Percentiles rank a stretch among this genome's conserved stretches.
Conservation (phyloP, 495 filamentous ascomycete genomes). For the Hypoxylon cercidicola region DNA sequence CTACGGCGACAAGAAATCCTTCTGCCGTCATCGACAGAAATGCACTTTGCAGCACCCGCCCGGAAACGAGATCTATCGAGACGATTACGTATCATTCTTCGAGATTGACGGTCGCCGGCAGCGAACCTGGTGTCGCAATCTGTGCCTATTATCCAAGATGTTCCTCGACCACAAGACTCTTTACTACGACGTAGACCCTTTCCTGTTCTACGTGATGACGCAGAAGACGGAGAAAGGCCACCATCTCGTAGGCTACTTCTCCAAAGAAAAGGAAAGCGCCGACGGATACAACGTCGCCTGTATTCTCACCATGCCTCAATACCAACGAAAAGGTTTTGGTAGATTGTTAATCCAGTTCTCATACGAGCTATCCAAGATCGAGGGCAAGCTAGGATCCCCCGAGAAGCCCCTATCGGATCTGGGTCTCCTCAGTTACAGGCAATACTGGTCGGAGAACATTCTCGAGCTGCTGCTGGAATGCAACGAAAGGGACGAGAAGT, state of each 20-base stretch:
- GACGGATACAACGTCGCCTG: constrained; percentile 98
- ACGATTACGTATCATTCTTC: constrained; percentile 93
- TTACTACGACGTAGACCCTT: constrained; percentile 99
- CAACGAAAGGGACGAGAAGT: constrained; percentile 68
- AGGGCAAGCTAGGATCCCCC: constrained; percentile 91
- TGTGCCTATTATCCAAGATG: constrained; percentile 92
- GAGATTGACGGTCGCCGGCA: constrained; percentile 97
- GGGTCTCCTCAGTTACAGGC: constrained; percentile 89
- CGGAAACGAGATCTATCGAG: constrained; percentile 97
- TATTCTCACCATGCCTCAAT: constrained; percentile 95
- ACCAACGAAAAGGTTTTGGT: constrained; percentile 93
- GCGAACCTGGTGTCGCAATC: constrained; percentile 94
- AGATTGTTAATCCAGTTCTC: constrained; percentile 95
- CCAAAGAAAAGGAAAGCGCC: constrained; percentile 95
- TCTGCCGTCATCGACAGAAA: constrained; percentile 85
- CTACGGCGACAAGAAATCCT: constrained; percentile 80
- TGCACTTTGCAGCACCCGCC: constrained; percentile 93
- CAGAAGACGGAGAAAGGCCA: constrained; percentile 85
- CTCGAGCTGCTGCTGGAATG: constrained; percentile 80
- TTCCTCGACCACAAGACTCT: constrained; percentile 99
- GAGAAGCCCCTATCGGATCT: constrained; percentile 97
- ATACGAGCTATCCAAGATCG: constrained; percentile 95
- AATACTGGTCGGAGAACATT: constrained; percentile 96
- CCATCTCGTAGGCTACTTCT: constrained; percentile 96
- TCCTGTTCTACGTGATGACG: constrained; percentile 98